Conservation (phyloP, 1,284 basidiomycete species). For the Irpex lacteus region DNA sequence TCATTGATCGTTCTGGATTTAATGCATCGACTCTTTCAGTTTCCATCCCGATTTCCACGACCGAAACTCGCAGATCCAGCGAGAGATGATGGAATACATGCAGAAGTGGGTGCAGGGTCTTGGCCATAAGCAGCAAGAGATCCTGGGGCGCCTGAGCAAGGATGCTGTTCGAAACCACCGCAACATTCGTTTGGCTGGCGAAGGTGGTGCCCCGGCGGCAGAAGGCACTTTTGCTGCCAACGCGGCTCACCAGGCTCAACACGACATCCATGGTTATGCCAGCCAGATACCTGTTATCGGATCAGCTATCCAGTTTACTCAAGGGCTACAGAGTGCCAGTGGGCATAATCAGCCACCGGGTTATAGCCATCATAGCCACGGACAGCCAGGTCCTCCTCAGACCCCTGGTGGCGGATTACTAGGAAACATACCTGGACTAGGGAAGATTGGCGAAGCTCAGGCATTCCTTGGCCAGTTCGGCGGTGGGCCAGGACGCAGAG, state of each 20-base stretch:
- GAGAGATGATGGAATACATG: constrained; percentile 74
- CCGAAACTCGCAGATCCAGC: constrained; percentile 67
- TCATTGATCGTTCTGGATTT: neutral
- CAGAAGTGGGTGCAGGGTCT: constrained; percentile 58
- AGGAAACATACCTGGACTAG: constrained; percentile 7
- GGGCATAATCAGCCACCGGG: constrained; percentile 14
- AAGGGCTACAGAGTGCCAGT: constrained; percentile 20
- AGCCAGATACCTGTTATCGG: constrained; percentile 48
- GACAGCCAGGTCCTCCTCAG: constrained; percentile 10
- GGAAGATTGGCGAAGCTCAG: constrained; percentile 9
- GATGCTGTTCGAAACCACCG: constrained; percentile 69
- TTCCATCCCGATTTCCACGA: constrained; percentile 88
- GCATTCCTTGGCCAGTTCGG: constrained; percentile 11
- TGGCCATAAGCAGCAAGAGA: constrained; percentile 48
- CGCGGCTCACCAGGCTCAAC: constrained; percentile 47
- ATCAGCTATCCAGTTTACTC: constrained; percentile 41
- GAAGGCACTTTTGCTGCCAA: constrained; percentile 45
- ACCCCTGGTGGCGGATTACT: constrained; percentile 1
- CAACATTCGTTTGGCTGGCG: constrained; percentile 62
- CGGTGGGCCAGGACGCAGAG: constrained; percentile 2
- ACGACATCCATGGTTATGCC: constrained; percentile 43
- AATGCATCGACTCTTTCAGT: constrained; percentile 30
- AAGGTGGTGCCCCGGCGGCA: constrained; percentile 44
- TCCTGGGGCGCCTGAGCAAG: constrained; percentile 62
- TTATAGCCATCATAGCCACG: constrained; percentile 8